Percentiles rank a stretch among this genome's conserved stretches.
phyloP scores from a whole-genome alignment of 108 stramenopile species.

The Fragilariopsis cylindrus region DNA sequence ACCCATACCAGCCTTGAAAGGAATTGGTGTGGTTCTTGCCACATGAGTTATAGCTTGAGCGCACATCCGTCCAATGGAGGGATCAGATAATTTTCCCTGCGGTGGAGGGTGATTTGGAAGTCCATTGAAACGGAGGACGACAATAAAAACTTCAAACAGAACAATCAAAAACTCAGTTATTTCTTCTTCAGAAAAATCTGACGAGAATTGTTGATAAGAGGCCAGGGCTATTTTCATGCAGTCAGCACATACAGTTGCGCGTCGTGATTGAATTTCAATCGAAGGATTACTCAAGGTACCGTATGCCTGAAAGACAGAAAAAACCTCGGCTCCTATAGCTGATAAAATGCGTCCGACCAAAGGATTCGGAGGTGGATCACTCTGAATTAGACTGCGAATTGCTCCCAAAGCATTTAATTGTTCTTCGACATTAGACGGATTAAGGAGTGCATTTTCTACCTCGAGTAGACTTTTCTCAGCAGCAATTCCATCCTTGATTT shows the following conservation, averaged over 20 bases:
- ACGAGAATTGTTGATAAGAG: constrained; percentile 64
- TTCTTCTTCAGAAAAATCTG: constrained; percentile 30
- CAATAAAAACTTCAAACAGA: constrained; percentile 57
- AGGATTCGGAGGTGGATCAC: constrained; percentile 29
- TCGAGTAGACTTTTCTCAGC: constrained; percentile 52
- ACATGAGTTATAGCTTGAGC: constrained; percentile 76
- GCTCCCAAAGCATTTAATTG: constrained; percentile 50
- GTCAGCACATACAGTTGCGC: constrained; percentile 58
- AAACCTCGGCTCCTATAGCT: constrained; percentile 49
- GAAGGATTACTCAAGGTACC: constrained; percentile 36
- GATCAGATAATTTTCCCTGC: constrained; percentile 38
- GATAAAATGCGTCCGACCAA: constrained; percentile 42
- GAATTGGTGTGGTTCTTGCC: constrained; percentile 59
- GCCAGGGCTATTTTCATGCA: constrained; percentile 69
- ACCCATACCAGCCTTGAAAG: constrained; percentile 73
- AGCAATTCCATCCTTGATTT: constrained; percentile 52
- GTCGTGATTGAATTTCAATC: constrained; percentile 21
- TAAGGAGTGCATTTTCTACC: constrained; percentile 27
- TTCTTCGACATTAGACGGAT: constrained; percentile 17
- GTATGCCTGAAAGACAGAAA: constrained; percentile 61
- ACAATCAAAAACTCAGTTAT: constrained; percentile 53
- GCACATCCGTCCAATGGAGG: constrained; percentile 69
- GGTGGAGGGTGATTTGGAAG: constrained; percentile 73
- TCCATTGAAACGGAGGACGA: constrained; percentile 73
- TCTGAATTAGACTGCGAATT: constrained; percentile 43